Percentiles rank a stretch among this genome's conserved stretches.
Conservation (phyloP, 371 early-diverging fungal species). For the Mortierella sp. region DNA sequence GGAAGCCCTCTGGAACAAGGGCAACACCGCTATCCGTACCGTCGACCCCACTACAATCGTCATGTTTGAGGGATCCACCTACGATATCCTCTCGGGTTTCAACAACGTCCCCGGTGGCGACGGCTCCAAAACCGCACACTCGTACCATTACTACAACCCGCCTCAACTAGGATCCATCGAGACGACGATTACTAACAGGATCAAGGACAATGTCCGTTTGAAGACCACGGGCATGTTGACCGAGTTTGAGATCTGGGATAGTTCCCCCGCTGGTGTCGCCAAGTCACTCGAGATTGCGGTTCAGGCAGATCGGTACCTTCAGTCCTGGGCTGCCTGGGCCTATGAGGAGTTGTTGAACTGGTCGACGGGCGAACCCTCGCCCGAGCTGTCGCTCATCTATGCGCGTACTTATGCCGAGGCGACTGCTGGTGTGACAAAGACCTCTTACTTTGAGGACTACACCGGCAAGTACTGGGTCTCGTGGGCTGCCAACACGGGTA, state of each 20-base stretch:
- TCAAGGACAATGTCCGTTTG: constrained; percentile 57
- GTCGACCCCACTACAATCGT: constrained; percentile 63
- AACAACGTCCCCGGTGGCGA: constrained; percentile 65
- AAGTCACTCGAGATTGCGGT: constrained; percentile 27
- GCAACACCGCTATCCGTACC: constrained; percentile 61
- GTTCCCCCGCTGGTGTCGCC: constrained; percentile 19
- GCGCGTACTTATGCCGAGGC: constrained; percentile 62
- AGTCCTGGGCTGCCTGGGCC: constrained; percentile 65
- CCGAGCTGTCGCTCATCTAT: constrained; percentile 51
- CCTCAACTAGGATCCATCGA: constrained; percentile 59
- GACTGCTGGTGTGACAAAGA: constrained; percentile 55
- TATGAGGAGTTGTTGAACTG: constrained; percentile 60
- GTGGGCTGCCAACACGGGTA: constrained; percentile 44
- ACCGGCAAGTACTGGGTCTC: constrained; percentile 58
- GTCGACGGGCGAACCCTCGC: constrained; percentile 20
- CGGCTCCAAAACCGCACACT: constrained; percentile 57
- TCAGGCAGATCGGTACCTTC: constrained; percentile 56
- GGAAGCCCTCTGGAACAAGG: constrained; percentile 66
- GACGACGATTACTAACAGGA: constrained; percentile 56
- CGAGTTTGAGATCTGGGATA: constrained; percentile 61
- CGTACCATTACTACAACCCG: constrained; percentile 59
- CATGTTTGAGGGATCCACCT: constrained; percentile 67
- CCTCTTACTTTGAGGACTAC: constrained; percentile 49
- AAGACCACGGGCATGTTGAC: constrained; percentile 60
- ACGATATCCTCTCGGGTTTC: constrained; percentile 63